Evolutionary conservation across 2,329 filamentous ascomycete species (phyloP), one percentile per base, ranked within the genome.

Genomic region (Fonsecaea monophora): DNA sequence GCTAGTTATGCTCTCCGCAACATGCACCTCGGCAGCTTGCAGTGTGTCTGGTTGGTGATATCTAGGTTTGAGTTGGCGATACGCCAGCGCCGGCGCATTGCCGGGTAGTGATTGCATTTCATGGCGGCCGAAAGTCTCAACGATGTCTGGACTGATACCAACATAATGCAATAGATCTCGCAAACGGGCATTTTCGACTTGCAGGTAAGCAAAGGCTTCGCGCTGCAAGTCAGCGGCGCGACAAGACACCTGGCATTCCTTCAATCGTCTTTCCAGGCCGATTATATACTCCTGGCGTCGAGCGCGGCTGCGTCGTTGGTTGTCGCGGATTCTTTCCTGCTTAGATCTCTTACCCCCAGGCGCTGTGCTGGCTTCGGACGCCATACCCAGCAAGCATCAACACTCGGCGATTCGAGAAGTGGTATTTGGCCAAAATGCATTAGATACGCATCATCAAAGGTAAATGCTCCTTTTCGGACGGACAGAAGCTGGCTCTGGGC

Each of bases 221-320:
- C 70, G 62, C 55, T 71, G 70, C 15, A 70, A 32, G 10, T 70
- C 64, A 32, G 67, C 70, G 35, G 71, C 67, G 34, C 68, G 66
- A 62, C 65, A 71, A 25, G 63, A 64, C 30, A 58, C 35, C 42
- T 70, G 65, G 48, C 67, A 71, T 58, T 71, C 70, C 10, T 71
- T 65, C 40, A 74, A 50, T 34, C 69, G 64, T 53, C 64, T 54
- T 42, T 74, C 70, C 4, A 74, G 62, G 25, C 71, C 67, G n/a
- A 60, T 60, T 30, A 73, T 56, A 45, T 73, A 73, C 58, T 72
- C 67, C 54, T 70, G 68, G 6, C 69, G 62, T 15, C 73, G 65
- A 25, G 70, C 71, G 12, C 73, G 72, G 57, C 70, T 72, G 32
- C 72, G 71, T 60, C 72, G 66, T 53, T 74, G 73, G 50, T 74